Conservation (phyloP, 257 asterid species). For the Rehmannia glutinosa region DNA sequence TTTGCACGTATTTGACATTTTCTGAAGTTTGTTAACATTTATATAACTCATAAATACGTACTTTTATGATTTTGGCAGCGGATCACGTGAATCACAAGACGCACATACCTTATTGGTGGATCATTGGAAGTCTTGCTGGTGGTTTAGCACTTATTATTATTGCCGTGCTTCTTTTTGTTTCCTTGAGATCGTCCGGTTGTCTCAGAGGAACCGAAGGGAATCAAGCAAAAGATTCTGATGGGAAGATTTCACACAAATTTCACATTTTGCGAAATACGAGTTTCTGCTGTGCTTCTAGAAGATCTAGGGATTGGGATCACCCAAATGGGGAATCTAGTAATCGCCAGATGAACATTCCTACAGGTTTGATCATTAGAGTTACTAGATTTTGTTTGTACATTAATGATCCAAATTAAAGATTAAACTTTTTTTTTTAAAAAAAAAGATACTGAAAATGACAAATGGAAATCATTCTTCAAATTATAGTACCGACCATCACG, state of each 20-base stretch:
- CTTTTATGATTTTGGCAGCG: constrained; percentile 31
- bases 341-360: constrained; percentile 72
- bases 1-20: neutral
- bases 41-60: neutral
- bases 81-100: constrained; percentile 45
- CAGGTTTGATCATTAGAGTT: too few relatives aligned
- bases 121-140: constrained; percentile 72
- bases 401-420: neutral
- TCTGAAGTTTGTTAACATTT: neutral
- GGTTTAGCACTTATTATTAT: constrained; percentile 61
- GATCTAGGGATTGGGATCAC: constrained; percentile 46
- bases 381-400: too few relatives aligned
- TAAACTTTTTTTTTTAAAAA: neutral
- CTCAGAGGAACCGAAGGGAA: constrained; percentile 37
- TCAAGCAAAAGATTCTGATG: constrained; percentile 46
- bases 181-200: constrained; percentile 55
- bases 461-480: neutral
- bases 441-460: neutral
- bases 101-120: constrained; percentile 76
- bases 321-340: constrained; percentile 65
- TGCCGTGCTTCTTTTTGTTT: constrained; percentile 42
- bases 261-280: constrained; percentile 77
- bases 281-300: constrained; percentile 78
- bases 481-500: too few relatives aligned
- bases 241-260: constrained; percentile 58